phyloP scores from a whole-genome alignment of 2,329 filamentous ascomycete species.

The Cryphonectria japonica region DNA sequence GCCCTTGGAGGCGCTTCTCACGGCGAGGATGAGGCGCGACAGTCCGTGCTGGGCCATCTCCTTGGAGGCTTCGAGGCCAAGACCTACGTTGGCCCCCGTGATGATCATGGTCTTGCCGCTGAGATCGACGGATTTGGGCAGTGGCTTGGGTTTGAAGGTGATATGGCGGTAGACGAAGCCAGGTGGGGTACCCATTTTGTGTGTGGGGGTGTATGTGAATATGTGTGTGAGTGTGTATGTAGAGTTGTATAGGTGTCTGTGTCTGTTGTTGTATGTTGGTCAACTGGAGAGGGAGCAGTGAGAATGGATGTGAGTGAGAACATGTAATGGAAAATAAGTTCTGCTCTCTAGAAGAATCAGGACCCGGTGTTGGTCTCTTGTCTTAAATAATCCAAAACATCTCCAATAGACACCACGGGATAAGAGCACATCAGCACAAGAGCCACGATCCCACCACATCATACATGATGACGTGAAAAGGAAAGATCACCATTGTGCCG shows the following conservation, averaged over 20 bases:
- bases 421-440: neutral
- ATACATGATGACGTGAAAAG: conserved; percentile 1
- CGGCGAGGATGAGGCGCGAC: conserved; percentile 50
- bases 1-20: conserved; percentile 48
- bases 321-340: neutral
- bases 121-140: neutral
- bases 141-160: conserved; percentile 1
- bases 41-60: conserved; percentile 37
- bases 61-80: neutral
- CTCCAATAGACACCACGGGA: neutral
- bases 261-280: neutral
- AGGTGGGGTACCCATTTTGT: neutral
- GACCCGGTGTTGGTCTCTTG: neutral
- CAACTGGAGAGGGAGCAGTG: neutral
- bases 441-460: neutral
- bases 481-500: neutral
- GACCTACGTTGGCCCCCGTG: neutral
- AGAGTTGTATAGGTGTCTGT: neutral
- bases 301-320: neutral
- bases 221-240: too few species aligned
- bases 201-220: neutral
- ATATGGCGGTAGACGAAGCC: neutral
- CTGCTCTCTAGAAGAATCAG: neutral
- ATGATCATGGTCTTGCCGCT: conserved; percentile 4
- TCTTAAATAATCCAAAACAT: neutral